Base-by-base conservation (phyloP, 2,329 filamentous ascomycete species). In the Venturia effusa region DNA sequence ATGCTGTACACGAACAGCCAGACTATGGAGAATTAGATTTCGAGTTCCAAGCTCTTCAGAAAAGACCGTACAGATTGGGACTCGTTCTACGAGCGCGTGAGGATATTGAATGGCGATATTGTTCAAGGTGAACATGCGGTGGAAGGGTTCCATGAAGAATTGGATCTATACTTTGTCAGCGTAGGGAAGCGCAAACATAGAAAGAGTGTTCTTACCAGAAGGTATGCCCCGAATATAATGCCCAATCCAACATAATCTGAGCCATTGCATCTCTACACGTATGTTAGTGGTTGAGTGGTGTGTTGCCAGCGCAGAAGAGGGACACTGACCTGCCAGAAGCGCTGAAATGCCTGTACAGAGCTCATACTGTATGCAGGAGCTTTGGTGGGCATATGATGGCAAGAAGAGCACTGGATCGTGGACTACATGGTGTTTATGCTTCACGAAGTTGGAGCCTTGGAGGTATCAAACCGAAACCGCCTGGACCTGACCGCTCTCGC, bases 121-220 rank as follows among this genome's bases (percentile, higher is more conserved):
- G 73, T 92, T 89, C 67, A 97, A 83, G 67, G 85, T 89, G 78
- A 99, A 97, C 85, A 97, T 89, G 76, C 90, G 91, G 74, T 97
- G 92, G 74, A 97, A 97, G 0, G 94, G 94, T 66, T 88, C 86
- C 69, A 90, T 82, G 68, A 88, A 80, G 69, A 89, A 78, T 74
- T 85, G 81, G 54, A 90, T 80, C 83, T 90, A 71, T 10, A 40
- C 8, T n/a, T 8, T 5, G 40, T 66, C 5, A 60, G 61, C 24
- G 13, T 30, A 1, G 43, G 19, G 19, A 24, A 34, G 30, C 1
- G 57, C 66, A 39, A 68, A 59, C 6, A 64, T 24, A 48, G 37
- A 8, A 57, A 71, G 67, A 48, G 10, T 34, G 6, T n/a, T 72
- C 77, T 67, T 71, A 88, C 84, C 65, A 86, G 70, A 22, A 88